These are phyloP conservation scores for Blastobotrys chiropterorum DNA, from an alignment of 805 yeast species.

Conservation along the genomic window DNA sequence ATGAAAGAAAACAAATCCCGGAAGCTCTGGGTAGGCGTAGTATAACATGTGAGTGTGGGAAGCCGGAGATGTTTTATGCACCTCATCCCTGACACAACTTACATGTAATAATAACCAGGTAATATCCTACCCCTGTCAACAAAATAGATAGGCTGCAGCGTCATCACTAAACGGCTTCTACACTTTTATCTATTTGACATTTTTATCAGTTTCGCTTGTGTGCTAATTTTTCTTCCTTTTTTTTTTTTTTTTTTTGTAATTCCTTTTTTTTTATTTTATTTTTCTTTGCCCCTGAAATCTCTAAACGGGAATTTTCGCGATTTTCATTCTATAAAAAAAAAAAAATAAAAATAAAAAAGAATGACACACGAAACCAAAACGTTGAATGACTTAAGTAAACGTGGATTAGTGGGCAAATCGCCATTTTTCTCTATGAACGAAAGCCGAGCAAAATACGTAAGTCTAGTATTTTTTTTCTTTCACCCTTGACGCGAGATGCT, in stretches of 20 bases:
- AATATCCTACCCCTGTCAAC: background rate
- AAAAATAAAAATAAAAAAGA: background rate
- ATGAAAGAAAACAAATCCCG: no score
- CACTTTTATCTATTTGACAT: no score
- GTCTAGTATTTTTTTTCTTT: background rate
- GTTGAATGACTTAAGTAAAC: constrained; percentile 5
- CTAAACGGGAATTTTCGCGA: background rate
- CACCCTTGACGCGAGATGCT: background rate
- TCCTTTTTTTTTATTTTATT: no score
- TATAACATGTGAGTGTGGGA: background rate
- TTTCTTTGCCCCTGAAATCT: background rate
- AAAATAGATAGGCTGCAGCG: no score
- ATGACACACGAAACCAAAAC: constrained; percentile 5
- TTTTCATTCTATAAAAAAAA: constrained; percentile 1
- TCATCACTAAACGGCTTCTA: no score
- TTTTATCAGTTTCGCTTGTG: no score
- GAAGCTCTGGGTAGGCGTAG: no score
- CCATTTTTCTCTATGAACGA: constrained; percentile 5
- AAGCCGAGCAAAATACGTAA: background rate
- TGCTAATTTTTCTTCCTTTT: background rate
- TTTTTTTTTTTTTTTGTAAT: background rate
- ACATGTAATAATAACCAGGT: no score
- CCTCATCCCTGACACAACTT: background rate
- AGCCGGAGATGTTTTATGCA: background rate
- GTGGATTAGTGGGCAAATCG: constrained; percentile 8